Conservation (phyloP, 1,284 basidiomycete genomes). For the Cryptococcus floricola region DNA sequence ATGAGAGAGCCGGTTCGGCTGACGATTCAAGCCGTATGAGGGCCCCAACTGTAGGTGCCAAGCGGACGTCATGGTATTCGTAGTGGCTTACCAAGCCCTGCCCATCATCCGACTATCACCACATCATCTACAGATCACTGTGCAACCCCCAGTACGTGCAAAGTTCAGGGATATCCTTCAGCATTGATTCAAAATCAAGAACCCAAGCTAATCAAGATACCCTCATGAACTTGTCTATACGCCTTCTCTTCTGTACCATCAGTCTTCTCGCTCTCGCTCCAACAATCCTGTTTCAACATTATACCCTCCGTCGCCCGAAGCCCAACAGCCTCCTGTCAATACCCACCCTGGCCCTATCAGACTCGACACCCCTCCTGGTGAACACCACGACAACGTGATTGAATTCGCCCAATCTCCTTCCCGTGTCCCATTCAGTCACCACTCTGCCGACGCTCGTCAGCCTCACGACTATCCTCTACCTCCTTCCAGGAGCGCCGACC, state of each 20-base stretch:
- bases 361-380: constrained; percentile 9
- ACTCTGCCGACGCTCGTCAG: neutral
- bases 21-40: constrained; percentile 12
- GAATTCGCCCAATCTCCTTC: constrained; percentile 4
- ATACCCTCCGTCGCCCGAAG: neutral
- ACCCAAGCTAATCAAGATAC: neutral
- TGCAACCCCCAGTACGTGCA: constrained; percentile 37
- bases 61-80: constrained; percentile 24
- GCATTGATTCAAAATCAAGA: neutral
- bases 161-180: neutral
- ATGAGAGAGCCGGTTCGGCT: neutral
- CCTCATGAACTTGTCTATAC: neutral
- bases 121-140: constrained; percentile 23
- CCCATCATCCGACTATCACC: neutral
- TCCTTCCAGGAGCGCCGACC: constrained; percentile 9
- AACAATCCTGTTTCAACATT: constrained; percentile 10
- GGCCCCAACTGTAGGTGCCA: constrained; percentile 34
- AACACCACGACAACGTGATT: neutral
- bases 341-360: constrained; percentile 4
- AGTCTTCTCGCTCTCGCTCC: constrained; percentile 13
- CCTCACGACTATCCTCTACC: constrained; percentile 6
- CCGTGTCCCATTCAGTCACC: neutral
- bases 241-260: neutral
- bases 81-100: constrained; percentile 9
- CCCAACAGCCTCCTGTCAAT: neutral